Conservation (phyloP, 2,329 filamentous ascomycete species). For the Biscogniauxia sp. region DNA sequence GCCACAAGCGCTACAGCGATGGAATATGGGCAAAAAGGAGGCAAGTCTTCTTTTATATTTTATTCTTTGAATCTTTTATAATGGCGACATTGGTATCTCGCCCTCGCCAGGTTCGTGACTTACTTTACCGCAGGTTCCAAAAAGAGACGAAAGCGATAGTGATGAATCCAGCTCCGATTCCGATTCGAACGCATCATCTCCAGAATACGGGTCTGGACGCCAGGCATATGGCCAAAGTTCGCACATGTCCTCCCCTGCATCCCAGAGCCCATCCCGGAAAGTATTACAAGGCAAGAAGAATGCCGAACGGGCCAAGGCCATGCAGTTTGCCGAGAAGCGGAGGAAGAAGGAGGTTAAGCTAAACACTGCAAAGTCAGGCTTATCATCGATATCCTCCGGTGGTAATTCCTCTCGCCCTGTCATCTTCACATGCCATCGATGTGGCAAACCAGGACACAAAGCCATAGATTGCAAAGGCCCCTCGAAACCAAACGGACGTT, state of each 20-base stretch:
- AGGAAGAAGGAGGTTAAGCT: constrained; percentile 67
- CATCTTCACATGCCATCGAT: constrained; percentile 55
- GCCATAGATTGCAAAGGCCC: constrained; percentile 28
- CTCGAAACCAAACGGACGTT: constrained; percentile 18
- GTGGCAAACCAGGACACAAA: constrained; percentile 61
- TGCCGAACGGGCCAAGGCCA: constrained; percentile 45
- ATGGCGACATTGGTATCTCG: too few relatives aligned
- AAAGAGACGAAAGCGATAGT: constrained; percentile 40
- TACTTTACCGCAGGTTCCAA: constrained; percentile 25
- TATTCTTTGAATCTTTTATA: neutral
- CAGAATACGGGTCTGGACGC: constrained; percentile 21
- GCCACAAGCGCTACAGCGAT: constrained; percentile 27
- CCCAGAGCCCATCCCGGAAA: constrained; percentile 31
- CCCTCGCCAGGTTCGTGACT: constrained; percentile 41
- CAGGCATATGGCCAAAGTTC: constrained; percentile 40
- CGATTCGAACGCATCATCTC: constrained; percentile 28
- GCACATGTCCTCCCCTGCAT: constrained; percentile 40
- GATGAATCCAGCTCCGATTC: constrained; percentile 36
- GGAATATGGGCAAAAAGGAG: constrained; percentile 34
- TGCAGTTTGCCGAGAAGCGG: constrained; percentile 55
- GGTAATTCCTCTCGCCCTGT: constrained; percentile 31
- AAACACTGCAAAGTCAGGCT: constrained; percentile 43
- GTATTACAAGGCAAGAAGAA: constrained; percentile 46
- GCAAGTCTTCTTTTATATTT: constrained; percentile 11
- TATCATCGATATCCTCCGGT: constrained; percentile 57